Evolutionary conservation across 768 basidiomycete species (phyloP).

Genomic region (Trametes villosa): DNA sequence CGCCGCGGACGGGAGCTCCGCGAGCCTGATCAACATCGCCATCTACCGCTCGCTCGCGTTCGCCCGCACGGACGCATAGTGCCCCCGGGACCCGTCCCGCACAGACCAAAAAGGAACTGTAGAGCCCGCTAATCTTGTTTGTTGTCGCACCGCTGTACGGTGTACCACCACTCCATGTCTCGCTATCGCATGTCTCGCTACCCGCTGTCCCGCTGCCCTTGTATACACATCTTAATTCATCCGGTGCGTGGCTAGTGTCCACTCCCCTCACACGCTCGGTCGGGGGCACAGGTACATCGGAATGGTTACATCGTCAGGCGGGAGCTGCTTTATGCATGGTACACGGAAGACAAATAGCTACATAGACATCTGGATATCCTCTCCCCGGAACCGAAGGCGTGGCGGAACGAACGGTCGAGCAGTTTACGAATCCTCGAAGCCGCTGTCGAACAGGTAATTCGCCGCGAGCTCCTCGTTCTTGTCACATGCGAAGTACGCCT

Average conservation of each 20-base stretch:
- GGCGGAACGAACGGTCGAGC: background rate
- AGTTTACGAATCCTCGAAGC: slow-evolving; percentile 52
- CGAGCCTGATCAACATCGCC: slow-evolving; percentile 22
- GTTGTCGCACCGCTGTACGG: too few species aligned
- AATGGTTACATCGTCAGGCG: slow-evolving; percentile 2
- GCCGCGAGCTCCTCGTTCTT: slow-evolving; percentile 97
- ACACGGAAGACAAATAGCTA: slow-evolving; percentile 23
- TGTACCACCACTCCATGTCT: too few species aligned
- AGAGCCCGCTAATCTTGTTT: too few species aligned
- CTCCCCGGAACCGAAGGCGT: background rate
- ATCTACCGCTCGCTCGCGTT: slow-evolving; percentile 18
- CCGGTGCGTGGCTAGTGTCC: too few species aligned
- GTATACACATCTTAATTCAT: too few species aligned
- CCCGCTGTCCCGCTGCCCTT: too few species aligned
- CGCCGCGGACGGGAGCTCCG: slow-evolving; percentile 19
- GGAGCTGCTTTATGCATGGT: slow-evolving; percentile 12
- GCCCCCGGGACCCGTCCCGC: background rate
- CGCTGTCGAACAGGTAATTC: slow-evolving; percentile 85
- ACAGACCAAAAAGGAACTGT: too few species aligned
- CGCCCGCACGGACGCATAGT: background rate
- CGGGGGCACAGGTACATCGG: too few species aligned
- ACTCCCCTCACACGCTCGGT: too few species aligned
- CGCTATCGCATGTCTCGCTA: too few species aligned
- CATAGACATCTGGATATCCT: slow-evolving; percentile 20
- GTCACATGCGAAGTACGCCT: slow-evolving; percentile 95